Conservation (phyloP, 208 protist genomes). For the Acanthamoeba sp. region DNA sequence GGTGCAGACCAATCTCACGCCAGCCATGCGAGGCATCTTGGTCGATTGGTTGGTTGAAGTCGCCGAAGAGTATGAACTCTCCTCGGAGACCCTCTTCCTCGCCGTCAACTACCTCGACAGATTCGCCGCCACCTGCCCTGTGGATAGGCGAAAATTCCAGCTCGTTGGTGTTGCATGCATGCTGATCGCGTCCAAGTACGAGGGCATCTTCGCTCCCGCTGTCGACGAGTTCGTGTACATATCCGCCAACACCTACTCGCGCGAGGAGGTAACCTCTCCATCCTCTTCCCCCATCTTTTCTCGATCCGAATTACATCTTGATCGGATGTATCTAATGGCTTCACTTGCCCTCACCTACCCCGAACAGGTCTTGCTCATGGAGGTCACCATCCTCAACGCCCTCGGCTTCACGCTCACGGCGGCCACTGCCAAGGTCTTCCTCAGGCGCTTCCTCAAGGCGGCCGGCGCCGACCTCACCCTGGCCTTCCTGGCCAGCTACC, state of each 20-base stretch:
- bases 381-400: constrained; percentile 13
- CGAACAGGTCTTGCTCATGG: constrained; percentile 50
- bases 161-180: constrained; percentile 96
- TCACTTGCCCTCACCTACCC: background rate
- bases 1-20: constrained; percentile 79
- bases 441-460: constrained; percentile 58
- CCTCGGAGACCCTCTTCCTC: constrained; percentile 85
- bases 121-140: constrained; percentile 48
- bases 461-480: constrained; percentile 46
- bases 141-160: constrained; percentile 83
- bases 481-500: constrained; percentile 75
- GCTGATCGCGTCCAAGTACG: constrained; percentile 98
- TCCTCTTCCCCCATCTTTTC: background rate
- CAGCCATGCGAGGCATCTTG: constrained; percentile 83
- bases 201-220: constrained; percentile 96
- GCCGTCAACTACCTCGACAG: constrained; percentile 87
- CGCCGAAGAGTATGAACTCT: constrained; percentile 77
- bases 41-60: constrained; percentile 89
- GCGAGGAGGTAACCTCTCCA: constrained; percentile 11
- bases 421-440: constrained; percentile 71
- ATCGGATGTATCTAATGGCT: background rate
- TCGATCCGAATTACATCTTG: background rate
- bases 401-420: constrained; percentile 41
- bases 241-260: constrained; percentile 93
- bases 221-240: constrained; percentile 94